phyloP scores from a whole-genome alignment of 2,329 filamentous ascomycete species.

The Epichloe aotearoae region DNA sequence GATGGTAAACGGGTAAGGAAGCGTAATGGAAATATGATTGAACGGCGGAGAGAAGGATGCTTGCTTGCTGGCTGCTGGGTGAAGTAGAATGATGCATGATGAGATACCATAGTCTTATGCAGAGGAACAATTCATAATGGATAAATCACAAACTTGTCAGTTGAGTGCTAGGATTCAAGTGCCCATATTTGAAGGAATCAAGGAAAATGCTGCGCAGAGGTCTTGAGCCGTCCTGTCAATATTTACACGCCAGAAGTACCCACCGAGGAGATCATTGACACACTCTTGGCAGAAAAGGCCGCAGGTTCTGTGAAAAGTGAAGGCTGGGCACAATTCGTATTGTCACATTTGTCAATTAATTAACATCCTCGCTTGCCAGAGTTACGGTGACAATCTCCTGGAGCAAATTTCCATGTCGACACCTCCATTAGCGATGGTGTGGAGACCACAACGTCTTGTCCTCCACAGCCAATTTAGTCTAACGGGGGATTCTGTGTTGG shows the following conservation, averaged over 20 bases:
- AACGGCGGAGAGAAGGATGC: not conserved
- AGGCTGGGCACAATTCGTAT: no score
- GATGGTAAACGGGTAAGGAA: not conserved
- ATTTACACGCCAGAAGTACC: not conserved
- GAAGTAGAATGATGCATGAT: conserved; percentile 4
- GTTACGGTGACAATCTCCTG: conserved; percentile 1
- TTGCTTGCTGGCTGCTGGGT: not conserved
- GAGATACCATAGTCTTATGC: conserved; percentile 5
- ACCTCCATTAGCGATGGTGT: not conserved
- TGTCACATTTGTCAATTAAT: not conserved
- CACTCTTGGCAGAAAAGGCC: not conserved
- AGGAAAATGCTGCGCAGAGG: not conserved
- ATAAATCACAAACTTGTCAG: not conserved
- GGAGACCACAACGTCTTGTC: not conserved
- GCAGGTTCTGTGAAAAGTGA: no score
- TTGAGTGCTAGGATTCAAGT: not conserved
- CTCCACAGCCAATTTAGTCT: not conserved
- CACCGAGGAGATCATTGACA: not conserved
- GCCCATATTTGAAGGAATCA: not conserved
- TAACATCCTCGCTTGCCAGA: not conserved
- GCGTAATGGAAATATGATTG: not conserved
- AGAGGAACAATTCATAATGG: not conserved
- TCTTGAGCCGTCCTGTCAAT: not conserved
- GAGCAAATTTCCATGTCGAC: not conserved
- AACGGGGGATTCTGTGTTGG: not conserved